Evolutionary conservation across 805 yeast species (phyloP), one percentile per base, ranked within the genome.

Genomic region (Ogataea trehalophila): DNA sequence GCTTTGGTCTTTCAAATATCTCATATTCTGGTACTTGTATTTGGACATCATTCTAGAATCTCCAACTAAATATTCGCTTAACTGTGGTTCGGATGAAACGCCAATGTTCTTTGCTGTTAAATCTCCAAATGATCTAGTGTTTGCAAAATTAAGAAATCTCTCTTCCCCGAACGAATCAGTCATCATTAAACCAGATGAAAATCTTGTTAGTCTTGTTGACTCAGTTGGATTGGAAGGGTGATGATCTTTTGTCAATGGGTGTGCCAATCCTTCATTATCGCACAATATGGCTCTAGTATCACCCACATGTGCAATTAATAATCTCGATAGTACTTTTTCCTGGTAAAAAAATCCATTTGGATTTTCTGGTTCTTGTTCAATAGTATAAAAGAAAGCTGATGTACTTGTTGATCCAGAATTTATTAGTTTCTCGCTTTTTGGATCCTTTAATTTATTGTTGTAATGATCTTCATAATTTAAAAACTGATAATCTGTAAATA

Each of bases 121-220:
- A 67, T 94, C 99, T 37, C 99, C 99, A 74, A 94, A 94, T 1
- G 97, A 76, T 54, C 99, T 75, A 1, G 99, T 94, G 60, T 94
- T 94, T 20, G 97, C 96, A 61, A 82, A 84, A 53, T 81, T 77
- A 47, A 79, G 58, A 58, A 83, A 91, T 48, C 98, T 64, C 60
- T 86, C 88, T 59, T 90, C 95, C 6, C 99, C 99, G 70, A 91
- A 92, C 3, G 97, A 85, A 63, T 92, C 98, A 6, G 86, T 81
- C 82, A 79, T 78, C 60, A 85, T 78, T 48, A 83, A 72, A 36
- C 80, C 81, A 6, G 85, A 74, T 18, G 83, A 72, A 56, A 74
- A 85, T 51, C 79, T 77, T 26, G 85, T 74, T 39, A 94, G 69
- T 49, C 99, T 71, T 43, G 79, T 71, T 2, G 86, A 76, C 66